Conservation (phyloP, 108 stramenopile species). For the Cyclotella sp. region DNA sequence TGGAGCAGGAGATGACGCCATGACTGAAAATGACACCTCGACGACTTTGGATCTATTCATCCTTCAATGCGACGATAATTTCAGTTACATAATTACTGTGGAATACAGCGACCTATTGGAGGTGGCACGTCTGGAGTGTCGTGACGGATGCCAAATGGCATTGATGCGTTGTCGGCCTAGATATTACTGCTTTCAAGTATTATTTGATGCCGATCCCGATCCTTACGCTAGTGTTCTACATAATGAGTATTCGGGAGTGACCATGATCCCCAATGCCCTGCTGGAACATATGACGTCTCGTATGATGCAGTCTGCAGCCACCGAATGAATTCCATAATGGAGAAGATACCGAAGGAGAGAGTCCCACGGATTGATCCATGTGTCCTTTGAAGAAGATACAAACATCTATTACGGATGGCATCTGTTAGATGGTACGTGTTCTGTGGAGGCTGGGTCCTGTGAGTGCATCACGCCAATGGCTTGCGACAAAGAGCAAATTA, state of each 20-base stretch:
- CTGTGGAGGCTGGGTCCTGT: slow-evolving; percentile 36
- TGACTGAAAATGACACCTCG: neutral
- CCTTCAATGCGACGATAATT: slow-evolving; percentile 56
- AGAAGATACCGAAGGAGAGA: slow-evolving; percentile 52
- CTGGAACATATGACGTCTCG: slow-evolving; percentile 62
- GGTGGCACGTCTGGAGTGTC: slow-evolving; percentile 66
- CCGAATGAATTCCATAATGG: slow-evolving; percentile 56
- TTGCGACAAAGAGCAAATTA: slow-evolving; percentile 42
- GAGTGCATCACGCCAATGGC: slow-evolving; percentile 52
- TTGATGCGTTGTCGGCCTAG: slow-evolving; percentile 68
- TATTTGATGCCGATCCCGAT: slow-evolving; percentile 18
- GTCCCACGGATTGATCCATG: slow-evolving; percentile 47
- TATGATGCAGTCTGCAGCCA: slow-evolving; percentile 55
- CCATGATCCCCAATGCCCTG: slow-evolving; percentile 64
- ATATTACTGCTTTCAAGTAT: slow-evolving; percentile 60
- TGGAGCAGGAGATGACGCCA: neutral
- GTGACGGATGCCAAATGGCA: slow-evolving; percentile 77
- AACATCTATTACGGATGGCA: slow-evolving; percentile 41
- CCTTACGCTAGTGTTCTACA: neutral
- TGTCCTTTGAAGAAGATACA: slow-evolving; percentile 62
- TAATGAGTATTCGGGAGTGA: slow-evolving; percentile 35
- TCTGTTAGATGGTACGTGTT: slow-evolving; percentile 55
- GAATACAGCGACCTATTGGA: slow-evolving; percentile 65
- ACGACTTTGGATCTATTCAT: slow-evolving; percentile 30
- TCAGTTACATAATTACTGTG: slow-evolving; percentile 61